These are phyloP conservation scores for Pneumocystis oryctolagi DNA, from an alignment of 1,139 yeast genomes.

Conservation along the genomic window DNA sequence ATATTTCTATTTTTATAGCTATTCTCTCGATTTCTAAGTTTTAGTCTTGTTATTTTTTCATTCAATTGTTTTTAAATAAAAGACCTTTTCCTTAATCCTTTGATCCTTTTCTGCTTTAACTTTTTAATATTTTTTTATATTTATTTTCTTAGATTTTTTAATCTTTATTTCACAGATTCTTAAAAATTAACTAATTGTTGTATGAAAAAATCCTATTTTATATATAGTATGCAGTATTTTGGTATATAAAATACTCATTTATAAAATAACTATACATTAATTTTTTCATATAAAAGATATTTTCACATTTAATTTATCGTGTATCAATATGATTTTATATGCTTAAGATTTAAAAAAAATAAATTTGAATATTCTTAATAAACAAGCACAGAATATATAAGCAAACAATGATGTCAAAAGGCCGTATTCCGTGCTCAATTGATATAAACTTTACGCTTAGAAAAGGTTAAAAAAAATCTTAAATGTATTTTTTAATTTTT, in stretches of 20 bases:
- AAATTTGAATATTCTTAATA: too few relatives aligned
- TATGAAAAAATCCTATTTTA: too few relatives aligned
- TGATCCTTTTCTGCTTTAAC: neutral
- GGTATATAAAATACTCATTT: too few relatives aligned
- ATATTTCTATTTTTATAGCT: neutral
- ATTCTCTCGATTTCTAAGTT: neutral
- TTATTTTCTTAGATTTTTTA: neutral
- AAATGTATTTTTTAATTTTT: neutral
- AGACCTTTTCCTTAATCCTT: neutral
- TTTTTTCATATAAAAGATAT: too few relatives aligned
- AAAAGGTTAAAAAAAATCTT: neutral
- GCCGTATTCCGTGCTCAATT: neutral
- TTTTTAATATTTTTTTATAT: neutral
- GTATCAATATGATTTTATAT: neutral
- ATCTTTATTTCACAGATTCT: neutral
- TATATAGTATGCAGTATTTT: too few relatives aligned
- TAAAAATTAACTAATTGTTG: too few relatives aligned
- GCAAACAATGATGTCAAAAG: neutral
- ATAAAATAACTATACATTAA: neutral
- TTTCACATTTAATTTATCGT: neutral
- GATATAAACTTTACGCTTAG: conserved; percentile 14
- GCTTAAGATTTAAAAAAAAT: too few relatives aligned
- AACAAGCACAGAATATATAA: too few relatives aligned
- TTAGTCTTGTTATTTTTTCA: neutral
- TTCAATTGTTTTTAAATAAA: neutral